phyloP scores from a whole-genome alignment of 768 basidiomycete genomes.

The Lentinula lateritia region DNA sequence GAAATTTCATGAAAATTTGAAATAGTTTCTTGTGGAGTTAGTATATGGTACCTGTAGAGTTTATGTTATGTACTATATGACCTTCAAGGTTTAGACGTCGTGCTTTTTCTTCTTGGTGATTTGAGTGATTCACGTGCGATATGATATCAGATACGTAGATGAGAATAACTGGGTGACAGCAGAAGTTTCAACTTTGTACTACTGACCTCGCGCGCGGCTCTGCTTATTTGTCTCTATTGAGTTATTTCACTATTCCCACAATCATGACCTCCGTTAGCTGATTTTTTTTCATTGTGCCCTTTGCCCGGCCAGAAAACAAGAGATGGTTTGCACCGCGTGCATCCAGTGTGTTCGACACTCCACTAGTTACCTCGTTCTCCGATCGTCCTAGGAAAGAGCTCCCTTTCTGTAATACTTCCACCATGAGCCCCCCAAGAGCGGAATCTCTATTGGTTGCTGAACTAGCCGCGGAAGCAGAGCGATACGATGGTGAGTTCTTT shows the following conservation, averaged over 20 bases:
- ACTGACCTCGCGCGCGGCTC: too few species aligned
- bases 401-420: background rate
- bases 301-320: conserved; percentile 1
- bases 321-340: background rate
- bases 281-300: background rate
- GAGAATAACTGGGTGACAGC: background rate
- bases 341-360: background rate
- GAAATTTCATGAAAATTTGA: conserved; percentile 32
- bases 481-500: conserved; percentile 65
- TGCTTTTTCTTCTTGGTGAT: background rate
- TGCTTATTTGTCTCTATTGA: background rate
- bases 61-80: too few species aligned
- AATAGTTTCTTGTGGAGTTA: background rate
- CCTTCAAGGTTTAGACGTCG: background rate
- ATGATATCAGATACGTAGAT: too few species aligned
- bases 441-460: conserved; percentile 64
- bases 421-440: conserved; percentile 15
- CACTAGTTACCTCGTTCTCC: background rate
- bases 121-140: background rate
- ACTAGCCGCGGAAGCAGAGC: conserved; percentile 83
- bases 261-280: conserved; percentile 1
- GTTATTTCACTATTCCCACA: background rate
- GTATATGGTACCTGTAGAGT: background rate
- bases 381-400: background rate
- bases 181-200: too few species aligned